Percentiles rank a stretch among this genome's conserved stretches.
Evolutionary conservation across 1,284 basidiomycete genomes (phyloP).

Genomic region (Leccinum variabile): DNA sequence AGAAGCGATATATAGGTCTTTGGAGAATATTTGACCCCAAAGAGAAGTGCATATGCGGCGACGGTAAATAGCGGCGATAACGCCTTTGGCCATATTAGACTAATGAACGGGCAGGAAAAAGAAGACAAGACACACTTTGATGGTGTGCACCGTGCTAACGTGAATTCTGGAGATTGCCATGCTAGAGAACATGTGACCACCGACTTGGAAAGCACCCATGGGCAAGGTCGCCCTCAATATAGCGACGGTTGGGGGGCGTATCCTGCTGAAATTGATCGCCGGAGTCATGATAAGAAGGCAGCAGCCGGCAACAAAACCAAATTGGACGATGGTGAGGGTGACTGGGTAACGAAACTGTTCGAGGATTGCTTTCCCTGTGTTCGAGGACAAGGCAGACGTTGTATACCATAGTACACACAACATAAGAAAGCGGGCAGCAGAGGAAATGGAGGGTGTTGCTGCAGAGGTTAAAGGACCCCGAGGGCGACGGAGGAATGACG

Average conservation of each 20-base stretch:
- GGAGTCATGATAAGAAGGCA: constrained; percentile 83
- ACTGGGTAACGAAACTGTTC: constrained; percentile 85
- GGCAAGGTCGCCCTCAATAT: constrained; percentile 83
- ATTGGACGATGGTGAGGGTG: constrained; percentile 96
- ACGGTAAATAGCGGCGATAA: constrained; percentile 97
- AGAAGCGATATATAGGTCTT: constrained; percentile 94
- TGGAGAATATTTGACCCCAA: constrained; percentile 88
- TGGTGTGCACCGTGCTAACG: constrained; percentile 97
- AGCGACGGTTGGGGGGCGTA: constrained; percentile 68
- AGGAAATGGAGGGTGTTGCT: constrained; percentile 16
- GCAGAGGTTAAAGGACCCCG: constrained; percentile 18
- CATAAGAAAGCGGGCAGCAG: constrained; percentile 52
- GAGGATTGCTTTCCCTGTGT: constrained; percentile 88
- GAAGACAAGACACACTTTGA: constrained; percentile 69
- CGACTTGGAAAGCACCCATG: constrained; percentile 93
- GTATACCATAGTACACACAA: constrained; percentile 82
- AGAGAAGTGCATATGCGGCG: constrained; percentile 88
- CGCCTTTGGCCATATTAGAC: constrained; percentile 55
- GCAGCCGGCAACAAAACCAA: constrained; percentile 88
- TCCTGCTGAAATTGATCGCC: constrained; percentile 59
- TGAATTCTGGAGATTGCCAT: constrained; percentile 96
- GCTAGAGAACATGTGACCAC: constrained; percentile 96
- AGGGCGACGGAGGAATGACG: constrained; percentile 31
- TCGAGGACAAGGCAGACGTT: constrained; percentile 84
- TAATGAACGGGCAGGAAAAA: constrained; percentile 1